Evolutionary conservation across 2,329 filamentous ascomycete species (phyloP), one percentile per base, ranked within the genome.

Genomic region (Colletotrichum abscissum): DNA sequence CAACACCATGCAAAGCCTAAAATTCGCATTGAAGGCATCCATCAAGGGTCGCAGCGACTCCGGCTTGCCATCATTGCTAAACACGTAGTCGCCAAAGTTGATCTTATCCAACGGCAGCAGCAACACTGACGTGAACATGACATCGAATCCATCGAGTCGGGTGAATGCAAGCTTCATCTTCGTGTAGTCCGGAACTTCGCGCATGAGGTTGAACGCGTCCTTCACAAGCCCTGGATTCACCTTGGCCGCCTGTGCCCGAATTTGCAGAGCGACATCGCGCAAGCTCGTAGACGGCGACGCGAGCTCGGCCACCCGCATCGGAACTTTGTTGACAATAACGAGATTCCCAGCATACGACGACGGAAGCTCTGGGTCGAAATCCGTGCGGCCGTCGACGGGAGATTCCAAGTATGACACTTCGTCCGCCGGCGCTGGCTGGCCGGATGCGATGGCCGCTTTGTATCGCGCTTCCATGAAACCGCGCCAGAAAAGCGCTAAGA

Each of bases 401-500:
- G 81, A 63, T 52, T 84, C 82, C 6, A 84, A 74, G 49, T 82
- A 80, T 1, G 80, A 80, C 9, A 77, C 63, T 8, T 79, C 78
- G 8, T 80, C 76, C 0, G 77, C 72, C 0, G 75, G 75, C 1
- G 71, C 76, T 16, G 77, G 54, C 28, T 77, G 67, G 0, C 75
- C 72, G 3, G 76, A 69, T 12, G 76, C 74, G n/a, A 66, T 78
- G 2, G 78, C 81, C 1, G 82, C 81, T 1, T 78, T 79, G 54
- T 81, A 80, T 14, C 83, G 78, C 1, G 82, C 80, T 24, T 79
- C 76, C 55, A 84, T 78, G 0, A 81, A 78, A 0, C 79, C 77
- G 0, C 82, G 79, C 83, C 83, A 85, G 71, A 84, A 79, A 62
- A 84, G 82, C 0, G 83, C 83, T 72, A 84, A 81, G 2, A 84